These are phyloP conservation scores for Pinus taeda DNA, from an alignment of 75 land plant species.

Conservation along the genomic window DNA sequence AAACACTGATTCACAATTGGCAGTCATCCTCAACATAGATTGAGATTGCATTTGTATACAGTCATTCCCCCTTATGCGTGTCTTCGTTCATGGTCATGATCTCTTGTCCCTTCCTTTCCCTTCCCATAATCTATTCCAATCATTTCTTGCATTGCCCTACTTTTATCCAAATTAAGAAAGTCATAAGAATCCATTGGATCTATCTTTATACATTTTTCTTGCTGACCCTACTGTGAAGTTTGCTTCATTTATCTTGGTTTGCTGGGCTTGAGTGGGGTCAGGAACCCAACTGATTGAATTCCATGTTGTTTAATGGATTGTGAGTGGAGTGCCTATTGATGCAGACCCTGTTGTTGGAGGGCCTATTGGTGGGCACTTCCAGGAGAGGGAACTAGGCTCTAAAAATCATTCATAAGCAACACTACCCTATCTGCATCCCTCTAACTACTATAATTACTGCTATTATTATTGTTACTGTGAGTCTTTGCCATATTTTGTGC, in stretches of 20 bases:
- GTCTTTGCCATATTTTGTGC: no score
- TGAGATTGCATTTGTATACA: not conserved
- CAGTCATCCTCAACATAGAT: not conserved
- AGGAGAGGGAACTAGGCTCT: not conserved
- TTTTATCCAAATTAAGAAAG: not conserved
- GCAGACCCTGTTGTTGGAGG: slow-evolving; percentile 28
- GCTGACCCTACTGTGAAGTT: not conserved
- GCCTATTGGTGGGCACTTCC: slow-evolving; percentile 20
- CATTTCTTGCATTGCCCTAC: not conserved
- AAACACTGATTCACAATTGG: slow-evolving; percentile 7
- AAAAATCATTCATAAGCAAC: slow-evolving; percentile 1
- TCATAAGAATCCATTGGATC: not conserved
- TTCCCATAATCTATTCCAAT: not conserved
- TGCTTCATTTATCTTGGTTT: not conserved
- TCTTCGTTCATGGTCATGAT: not conserved
- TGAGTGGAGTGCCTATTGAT: slow-evolving; percentile 21
- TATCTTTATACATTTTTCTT: slow-evolving; percentile 2
- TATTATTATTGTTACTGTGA: not conserved
- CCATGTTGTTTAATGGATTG: slow-evolving; percentile 16
- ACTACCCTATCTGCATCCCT: not conserved
- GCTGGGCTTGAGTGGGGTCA: not conserved
- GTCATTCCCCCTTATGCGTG: no score
- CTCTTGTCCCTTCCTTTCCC: not conserved
- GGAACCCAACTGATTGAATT: slow-evolving; percentile 3
- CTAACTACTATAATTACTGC: not conserved